Base-by-base conservation (phyloP, 2,329 filamentous ascomycete genomes). In the Exophiala spinifera region DNA sequence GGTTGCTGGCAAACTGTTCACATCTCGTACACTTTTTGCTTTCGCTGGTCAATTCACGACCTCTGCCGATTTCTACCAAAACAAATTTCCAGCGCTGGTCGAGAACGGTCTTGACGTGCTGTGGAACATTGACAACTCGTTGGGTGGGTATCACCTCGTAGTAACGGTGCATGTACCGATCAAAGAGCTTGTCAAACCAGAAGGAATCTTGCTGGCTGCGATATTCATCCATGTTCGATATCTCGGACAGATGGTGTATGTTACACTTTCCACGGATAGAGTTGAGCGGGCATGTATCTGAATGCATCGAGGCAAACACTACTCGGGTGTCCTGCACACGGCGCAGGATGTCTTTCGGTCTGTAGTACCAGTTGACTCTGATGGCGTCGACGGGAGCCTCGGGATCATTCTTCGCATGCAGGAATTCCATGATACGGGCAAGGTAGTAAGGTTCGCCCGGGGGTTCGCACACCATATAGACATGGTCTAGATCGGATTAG, bases 391-490 rank as follows among this genome's bases (percentile, higher is more conserved):
- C 85, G 1, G 88, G 86, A 55, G 84, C 82, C 51, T 78, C 79
- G 33, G 78, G 74, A 69, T 91, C 83, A 67, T 92, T 90, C 65
- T 91, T 84, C 66, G 80, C 76, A 67, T 95, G 90, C 65, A 96
- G 77, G 70, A 97, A 97, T 71, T 99, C 92, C 94, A 99, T 99
- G 70, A 99, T 94, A 64, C 94, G 89, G 61, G 89, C 94, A 61
- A 99, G 78, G 71, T 99, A 99, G 75, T 99, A 99, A 51, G 94
- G 94, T 74, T 99, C 94, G 49, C 94, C 94, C 14, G 94, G 94
- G 47, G 94, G 94, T 73, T 99, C 94, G 74, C 91, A 97, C 61
- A 99, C 88, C 60, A 97, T 83, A 77, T 97, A 99, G 63, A 96
- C 89, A 76, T 97, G 84, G 73, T 89, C 86, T 88, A 67, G n/a